These are phyloP conservation scores for Picea engelmannii DNA, from an alignment of 83 land plant species.

Conservation along the genomic window DNA sequence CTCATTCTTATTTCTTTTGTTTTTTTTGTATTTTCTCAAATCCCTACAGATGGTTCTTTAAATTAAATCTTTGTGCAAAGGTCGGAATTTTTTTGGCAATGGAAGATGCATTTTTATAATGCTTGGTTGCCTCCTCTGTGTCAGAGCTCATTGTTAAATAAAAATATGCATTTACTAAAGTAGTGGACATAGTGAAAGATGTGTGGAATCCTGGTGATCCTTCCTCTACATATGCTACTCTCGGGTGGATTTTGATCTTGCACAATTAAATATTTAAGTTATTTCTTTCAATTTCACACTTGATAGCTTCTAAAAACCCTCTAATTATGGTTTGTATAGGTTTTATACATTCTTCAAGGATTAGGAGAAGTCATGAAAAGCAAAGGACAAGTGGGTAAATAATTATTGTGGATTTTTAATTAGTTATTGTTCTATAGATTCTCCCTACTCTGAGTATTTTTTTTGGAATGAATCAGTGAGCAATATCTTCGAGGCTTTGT, in stretches of 20 bases:
- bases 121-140: slow-evolving; percentile 95
- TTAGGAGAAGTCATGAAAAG: neutral
- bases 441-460: no score
- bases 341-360: neutral
- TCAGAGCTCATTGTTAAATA: slow-evolving; percentile 64
- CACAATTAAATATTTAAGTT: slow-evolving; percentile 51
- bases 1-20: no score
- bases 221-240: slow-evolving; percentile 72
- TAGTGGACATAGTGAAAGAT: slow-evolving; percentile 58
- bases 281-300: neutral
- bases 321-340: neutral
- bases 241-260: slow-evolving; percentile 78
- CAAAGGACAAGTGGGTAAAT: no score
- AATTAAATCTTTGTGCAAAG: neutral
- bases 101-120: slow-evolving; percentile 86
- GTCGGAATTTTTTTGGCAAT: neutral
- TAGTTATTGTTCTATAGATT: no score
- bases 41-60: neutral
- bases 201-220: slow-evolving; percentile 61
- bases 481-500: no score
- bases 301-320: neutral
- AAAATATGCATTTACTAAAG: slow-evolving; percentile 60
- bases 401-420: no score
- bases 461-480: no score
- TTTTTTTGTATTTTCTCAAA: neutral